Base-by-base conservation (phyloP, 192 early-diverging fungal genomes). In the Funneliformis geosporum region DNA sequence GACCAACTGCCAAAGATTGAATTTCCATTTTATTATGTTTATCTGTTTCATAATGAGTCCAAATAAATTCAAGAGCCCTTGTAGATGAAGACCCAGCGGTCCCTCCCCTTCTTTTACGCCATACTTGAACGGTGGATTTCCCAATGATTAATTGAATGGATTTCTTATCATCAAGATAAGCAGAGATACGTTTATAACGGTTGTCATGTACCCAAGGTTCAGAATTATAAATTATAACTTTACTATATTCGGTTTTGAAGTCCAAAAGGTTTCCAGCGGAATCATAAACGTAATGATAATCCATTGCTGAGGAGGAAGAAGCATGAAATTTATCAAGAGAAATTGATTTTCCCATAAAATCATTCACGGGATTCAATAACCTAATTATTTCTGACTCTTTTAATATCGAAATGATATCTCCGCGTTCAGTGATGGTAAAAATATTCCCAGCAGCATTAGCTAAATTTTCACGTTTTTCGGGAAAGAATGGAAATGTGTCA, bases 61-160 rank as follows among this genome's bases (percentile, higher is more conserved):
- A 47, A 47, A 47, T 47, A 14, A 14, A 47, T 47, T 47, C 46
- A 14, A 47, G 46, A 47, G 12, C 11, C 1, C 14, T 47, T 12
- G 14, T 14, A 47, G 33, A 2, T 33, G 33, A 33, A 33, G 33
- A 33, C 33, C 33, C 33, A 33, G 33, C 33, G 33, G 33, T 33
- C 33, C 10, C 11, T 14, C 14, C 4, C 4, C 14, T 47, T 2
- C 11, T 47, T 47, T 47, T 47, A 47, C 46, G 46, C 64, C 64
- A 65, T 23, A 65, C 23, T 65, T 65, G 64, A 28, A 65, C n/a
- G 21, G 25, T 28, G 11, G 18, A 28, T 33, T 25, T 10, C 23
- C 64, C 64, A 65, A 65, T 65, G 21, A 65, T 65, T 28, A 65
- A 65, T 65, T 65, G 64, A 28, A 28, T 65, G 11, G 25, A 28